These are phyloP conservation scores for Amorphotheca resinae DNA, from an alignment of 495 filamentous ascomycete species.

Conservation along the genomic window DNA sequence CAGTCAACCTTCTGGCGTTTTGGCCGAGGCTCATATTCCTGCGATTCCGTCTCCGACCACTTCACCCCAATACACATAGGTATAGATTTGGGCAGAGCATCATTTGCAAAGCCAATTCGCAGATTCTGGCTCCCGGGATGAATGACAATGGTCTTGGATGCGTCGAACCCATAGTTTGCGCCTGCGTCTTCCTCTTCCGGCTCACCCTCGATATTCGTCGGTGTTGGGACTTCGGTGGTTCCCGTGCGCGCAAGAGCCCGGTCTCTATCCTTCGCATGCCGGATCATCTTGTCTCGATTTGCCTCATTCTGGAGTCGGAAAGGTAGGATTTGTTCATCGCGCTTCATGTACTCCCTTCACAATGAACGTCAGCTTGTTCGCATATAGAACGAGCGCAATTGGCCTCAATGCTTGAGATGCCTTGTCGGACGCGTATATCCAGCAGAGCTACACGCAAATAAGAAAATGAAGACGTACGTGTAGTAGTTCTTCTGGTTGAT, in stretches of 20 bases:
- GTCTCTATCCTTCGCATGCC: slow-evolving; percentile 75
- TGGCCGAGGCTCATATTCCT: slow-evolving; percentile 76
- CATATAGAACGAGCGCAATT: slow-evolving; percentile 1
- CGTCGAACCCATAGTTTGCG: slow-evolving; percentile 49
- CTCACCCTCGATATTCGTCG: slow-evolving; percentile 36
- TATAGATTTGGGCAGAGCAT: slow-evolving; percentile 85
- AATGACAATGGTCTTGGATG: slow-evolving; percentile 86
- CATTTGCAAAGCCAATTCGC: slow-evolving; percentile 82
- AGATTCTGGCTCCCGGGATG: slow-evolving; percentile 98
- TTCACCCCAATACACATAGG: slow-evolving; percentile 85
- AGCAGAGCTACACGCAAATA: neutral
- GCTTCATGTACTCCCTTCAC: slow-evolving; percentile 84
- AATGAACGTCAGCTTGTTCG: neutral
- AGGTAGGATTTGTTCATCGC: slow-evolving; percentile 90
- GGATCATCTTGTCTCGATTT: slow-evolving; percentile 61
- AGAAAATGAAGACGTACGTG: slow-evolving; percentile 51
- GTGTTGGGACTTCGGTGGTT: slow-evolving; percentile 43
- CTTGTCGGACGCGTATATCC: neutral
- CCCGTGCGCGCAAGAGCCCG: slow-evolving; percentile 65
- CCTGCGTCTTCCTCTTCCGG: slow-evolving; percentile 42
- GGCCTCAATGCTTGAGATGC: neutral
- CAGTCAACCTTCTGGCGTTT: slow-evolving; percentile 68
- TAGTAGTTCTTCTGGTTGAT: slow-evolving; percentile 99
- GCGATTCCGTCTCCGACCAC: slow-evolving; percentile 62
- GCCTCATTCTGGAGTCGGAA: slow-evolving; percentile 78